Conservation (phyloP, 129 eudicot genomes). For the Escallonia herrerae region DNA sequence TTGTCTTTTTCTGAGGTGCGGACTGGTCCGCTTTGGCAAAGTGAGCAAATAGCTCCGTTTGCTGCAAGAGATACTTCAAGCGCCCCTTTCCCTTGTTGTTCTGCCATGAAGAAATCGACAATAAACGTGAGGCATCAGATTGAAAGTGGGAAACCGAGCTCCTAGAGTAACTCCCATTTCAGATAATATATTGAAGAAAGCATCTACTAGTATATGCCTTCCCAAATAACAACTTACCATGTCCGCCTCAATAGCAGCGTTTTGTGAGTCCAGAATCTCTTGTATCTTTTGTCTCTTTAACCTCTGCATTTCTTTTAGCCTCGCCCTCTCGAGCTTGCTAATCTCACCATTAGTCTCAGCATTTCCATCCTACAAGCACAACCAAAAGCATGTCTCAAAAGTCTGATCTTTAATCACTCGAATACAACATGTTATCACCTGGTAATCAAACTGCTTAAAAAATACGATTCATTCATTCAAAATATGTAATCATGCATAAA, state of each 20-base stretch:
- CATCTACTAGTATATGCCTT: neutral
- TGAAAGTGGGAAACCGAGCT: neutral
- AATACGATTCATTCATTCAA: too few relatives aligned
- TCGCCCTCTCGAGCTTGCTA: constrained; percentile 69
- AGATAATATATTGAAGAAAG: neutral
- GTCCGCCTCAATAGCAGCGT: constrained; percentile 86
- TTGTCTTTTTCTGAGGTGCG: constrained; percentile 63
- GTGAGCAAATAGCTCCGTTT: constrained; percentile 92
- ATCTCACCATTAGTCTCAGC: constrained; percentile 41
- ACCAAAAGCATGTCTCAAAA: neutral
- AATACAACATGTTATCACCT: too few relatives aligned
- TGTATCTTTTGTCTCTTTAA: constrained; percentile 84
- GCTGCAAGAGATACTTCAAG: constrained; percentile 85
- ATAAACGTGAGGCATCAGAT: neutral
- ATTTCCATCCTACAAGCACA: constrained; percentile 43
- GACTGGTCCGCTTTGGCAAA: constrained; percentile 85
- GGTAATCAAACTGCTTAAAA: too few relatives aligned
- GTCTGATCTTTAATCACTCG: too few relatives aligned
- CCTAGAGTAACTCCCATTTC: neutral
- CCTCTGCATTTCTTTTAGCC: constrained; percentile 83
- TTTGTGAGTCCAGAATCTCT: constrained; percentile 75
- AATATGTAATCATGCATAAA: too few relatives aligned
- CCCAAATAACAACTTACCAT: constrained; percentile 51
- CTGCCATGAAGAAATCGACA: constrained; percentile 1
- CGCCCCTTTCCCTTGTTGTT: constrained; percentile 80